Percentiles rank a stretch among this genome's conserved stretches.
Evolutionary conservation across 2,329 filamentous ascomycete genomes (phyloP).

Genomic region (Colletotrichum chlorophyti): DNA sequence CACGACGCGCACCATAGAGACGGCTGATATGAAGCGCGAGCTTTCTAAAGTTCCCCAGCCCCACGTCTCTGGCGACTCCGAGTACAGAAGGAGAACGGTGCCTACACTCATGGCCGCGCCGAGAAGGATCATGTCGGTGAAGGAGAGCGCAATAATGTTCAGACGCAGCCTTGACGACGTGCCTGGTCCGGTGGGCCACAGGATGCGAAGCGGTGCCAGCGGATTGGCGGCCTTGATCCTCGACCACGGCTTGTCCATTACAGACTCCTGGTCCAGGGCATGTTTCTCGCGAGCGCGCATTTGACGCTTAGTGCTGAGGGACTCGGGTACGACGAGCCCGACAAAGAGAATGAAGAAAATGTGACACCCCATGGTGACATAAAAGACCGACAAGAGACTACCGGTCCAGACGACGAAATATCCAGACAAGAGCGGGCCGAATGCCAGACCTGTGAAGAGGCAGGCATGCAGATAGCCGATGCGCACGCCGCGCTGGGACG

Average conservation of each 20-base stretch:
- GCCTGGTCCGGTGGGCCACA: constrained; percentile 74
- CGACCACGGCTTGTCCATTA: constrained; percentile 32
- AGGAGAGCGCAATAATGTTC: constrained; percentile 83
- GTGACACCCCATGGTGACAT: constrained; percentile 77
- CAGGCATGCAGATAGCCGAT: constrained; percentile 92
- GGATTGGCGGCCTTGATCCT: constrained; percentile 62
- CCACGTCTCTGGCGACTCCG: constrained; percentile 78
- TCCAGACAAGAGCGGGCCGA: constrained; percentile 83
- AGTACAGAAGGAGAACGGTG: constrained; percentile 85
- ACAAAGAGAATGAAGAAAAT: constrained; percentile 76
- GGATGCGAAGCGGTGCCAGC: constrained; percentile 77
- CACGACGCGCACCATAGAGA: constrained; percentile 78
- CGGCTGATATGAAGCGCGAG: constrained; percentile 80
- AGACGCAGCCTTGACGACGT: constrained; percentile 67
- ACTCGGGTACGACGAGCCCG: constrained; percentile 80
- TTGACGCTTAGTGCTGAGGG: constrained; percentile 77
- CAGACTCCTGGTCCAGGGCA: constrained; percentile 50
- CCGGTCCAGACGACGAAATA: constrained; percentile 80
- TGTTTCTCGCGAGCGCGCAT: constrained; percentile 73
- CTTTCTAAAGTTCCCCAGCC: constrained; percentile 83
- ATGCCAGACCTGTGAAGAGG: constrained; percentile 85
- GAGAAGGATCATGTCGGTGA: constrained; percentile 83
- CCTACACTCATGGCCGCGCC: constrained; percentile 82
- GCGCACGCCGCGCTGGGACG: constrained; percentile 78
- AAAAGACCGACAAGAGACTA: constrained; percentile 82